Conservation (phyloP, 495 filamentous ascomycete species). For the Penicillium canescens region DNA sequence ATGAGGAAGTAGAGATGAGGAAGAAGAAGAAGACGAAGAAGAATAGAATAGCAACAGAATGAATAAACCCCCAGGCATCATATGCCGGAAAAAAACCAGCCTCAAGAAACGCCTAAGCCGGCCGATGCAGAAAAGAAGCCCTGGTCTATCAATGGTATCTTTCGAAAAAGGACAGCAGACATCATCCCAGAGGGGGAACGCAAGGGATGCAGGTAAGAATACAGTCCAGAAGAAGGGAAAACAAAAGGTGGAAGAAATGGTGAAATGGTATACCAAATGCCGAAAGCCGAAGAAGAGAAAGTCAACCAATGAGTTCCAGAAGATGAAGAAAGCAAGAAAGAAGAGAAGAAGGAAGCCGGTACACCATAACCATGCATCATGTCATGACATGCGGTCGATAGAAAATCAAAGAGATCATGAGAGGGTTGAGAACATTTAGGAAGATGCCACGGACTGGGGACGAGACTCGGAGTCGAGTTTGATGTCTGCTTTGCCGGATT, state of each 20-base stretch:
- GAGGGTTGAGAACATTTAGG: constrained; percentile 2
- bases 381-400: constrained; percentile 10
- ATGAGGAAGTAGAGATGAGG: not conserved
- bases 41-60: not conserved
- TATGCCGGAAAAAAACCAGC: constrained; percentile 1
- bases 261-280: not conserved
- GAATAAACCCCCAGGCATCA: not conserved
- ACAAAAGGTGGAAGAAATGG: not conserved
- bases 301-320: not conserved
- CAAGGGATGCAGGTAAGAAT: constrained; percentile 9
- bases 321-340: not conserved
- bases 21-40: no score
- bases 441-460: constrained; percentile 7
- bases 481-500: not conserved
- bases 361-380: constrained; percentile 18
- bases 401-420: constrained; percentile 4
- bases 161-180: constrained; percentile 16
- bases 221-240: constrained; percentile 9
- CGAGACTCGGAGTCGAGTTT: not conserved
- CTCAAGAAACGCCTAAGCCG: constrained; percentile 30
- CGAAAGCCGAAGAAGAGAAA: not conserved
- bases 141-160: constrained; percentile 50
- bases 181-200: constrained; percentile 1
- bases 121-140: constrained; percentile 26
- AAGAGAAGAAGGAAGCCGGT: constrained; percentile 7